Evolutionary conservation across 371 early-diverging fungal genomes (phyloP), one percentile per base, ranked within the genome.

Genomic region (Nematocida sp.): DNA sequence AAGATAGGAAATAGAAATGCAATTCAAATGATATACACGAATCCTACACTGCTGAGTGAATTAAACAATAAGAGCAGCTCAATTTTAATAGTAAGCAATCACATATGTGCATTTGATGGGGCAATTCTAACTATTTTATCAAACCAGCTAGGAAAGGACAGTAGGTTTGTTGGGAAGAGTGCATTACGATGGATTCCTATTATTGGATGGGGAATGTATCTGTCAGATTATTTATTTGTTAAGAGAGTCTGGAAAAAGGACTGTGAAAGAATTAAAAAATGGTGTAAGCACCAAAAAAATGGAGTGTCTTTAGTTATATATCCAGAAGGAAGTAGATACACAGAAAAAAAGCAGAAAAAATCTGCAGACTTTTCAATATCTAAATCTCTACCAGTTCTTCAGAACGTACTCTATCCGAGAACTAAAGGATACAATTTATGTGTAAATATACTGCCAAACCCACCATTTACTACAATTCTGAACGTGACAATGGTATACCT

Each of bases 331-430:
- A 73, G 84, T 13, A 64, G 88, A 44, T 76, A 73, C 55, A 50
- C 62, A 50, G 61, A 73, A 62, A 27, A 61, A 42, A 83, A 74
- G n/a, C 20, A 56, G 45, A 54, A 46, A 45, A 82, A 89, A 88
- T 85, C 89, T 54, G 90, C 90, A 86, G 87, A 85, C 56, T 93
- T 90, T 85, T 88, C 90, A 20, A 81, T 84, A 55, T 84, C 88
- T 58, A 88, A 89, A 18, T 89, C 89, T 7, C 86, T 91, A 55
- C 89, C 89, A 9, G 78, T 90, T 4, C 85, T 92, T 82, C 86
- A 89, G 27, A 87, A 93, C 84, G 90, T 93, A 0, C 83, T 93
- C 62, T 86, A 90, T 83, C 94, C 94, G 27, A 86, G 94, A 57
- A 91, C 90, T 23, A 92, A 92, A 74, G 94, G 94, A 4, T 92